Evolutionary conservation across 1,139 yeast species (phyloP), one percentile per base, ranked within the genome.

Genomic region (Yamadazyma atlantica): DNA sequence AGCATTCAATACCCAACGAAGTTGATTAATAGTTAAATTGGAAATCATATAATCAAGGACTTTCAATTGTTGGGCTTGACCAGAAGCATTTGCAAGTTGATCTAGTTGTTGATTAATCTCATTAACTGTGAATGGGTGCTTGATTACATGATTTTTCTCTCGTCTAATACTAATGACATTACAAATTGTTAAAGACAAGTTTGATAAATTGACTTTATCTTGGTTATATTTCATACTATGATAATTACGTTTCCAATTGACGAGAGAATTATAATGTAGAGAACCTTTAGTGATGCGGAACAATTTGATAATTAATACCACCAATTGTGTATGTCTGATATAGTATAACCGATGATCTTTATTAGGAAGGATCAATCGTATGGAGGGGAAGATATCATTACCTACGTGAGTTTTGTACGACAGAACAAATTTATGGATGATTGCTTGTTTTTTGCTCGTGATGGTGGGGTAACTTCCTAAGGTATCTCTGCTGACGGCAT

Each of bases 391-490:
- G 4, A 88, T 70, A 55, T 89, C 81, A 23, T 69, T 57, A 0
- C 96, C 96, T 3, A 86, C 83, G 23, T 78, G 76, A 11, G 64
- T 62, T 39, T 82, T 67, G 82, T 89, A 89, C 17, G 73, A 62
- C 3, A 64, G 57, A 33, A 85, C 66, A 55, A 86, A 90, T 12
- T 57, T 47, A 47, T 60, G 41, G 63, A 69, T 36, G 55, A 61
- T 44, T 48, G 58, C 39, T 42, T 57, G 48, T 64, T 72, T 58
- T 49, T 62, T 53, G 35, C 64, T 50, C 34, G 65, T 46, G 12
- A 62, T 48, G 30, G 58, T 58, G 16, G 53, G 42, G 39, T 58
- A 63, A 17, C 51, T 48, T 6, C 64, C 66, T 7, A 63, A 42
- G 17, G 55, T 53, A 8, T 58, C 57, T 24, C 46, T 52, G 27